Evolutionary conservation across 768 basidiomycete genomes (phyloP).

Genomic region (Phanerochaete carnosa): DNA sequence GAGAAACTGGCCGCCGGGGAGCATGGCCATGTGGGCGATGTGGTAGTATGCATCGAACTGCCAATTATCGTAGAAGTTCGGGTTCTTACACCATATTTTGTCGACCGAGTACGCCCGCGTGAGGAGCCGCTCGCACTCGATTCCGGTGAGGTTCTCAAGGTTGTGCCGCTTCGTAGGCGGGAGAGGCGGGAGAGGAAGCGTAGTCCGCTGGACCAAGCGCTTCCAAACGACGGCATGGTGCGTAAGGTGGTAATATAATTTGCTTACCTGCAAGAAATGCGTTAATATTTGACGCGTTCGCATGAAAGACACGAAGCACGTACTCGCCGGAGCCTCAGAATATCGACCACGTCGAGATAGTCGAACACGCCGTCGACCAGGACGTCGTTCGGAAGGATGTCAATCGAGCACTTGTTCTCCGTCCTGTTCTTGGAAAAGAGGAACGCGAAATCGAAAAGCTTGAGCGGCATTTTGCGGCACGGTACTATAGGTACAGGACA

Average conservation of each 20-base stretch:
- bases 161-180: slow-evolving; percentile 55
- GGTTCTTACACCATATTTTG: not conserved
- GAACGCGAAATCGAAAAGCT: not conserved
- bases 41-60: slow-evolving; percentile 10
- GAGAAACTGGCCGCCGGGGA: slow-evolving; percentile 13
- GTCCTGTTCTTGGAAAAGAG: not conserved
- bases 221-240: slow-evolving; percentile 72
- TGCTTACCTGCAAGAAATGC: slow-evolving; percentile 44
- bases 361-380: slow-evolving; percentile 34
- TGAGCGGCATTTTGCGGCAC: not conserved
- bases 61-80: slow-evolving; percentile 7
- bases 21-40: slow-evolving; percentile 10
- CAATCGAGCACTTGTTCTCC: slow-evolving; percentile 5
- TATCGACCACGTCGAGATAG: slow-evolving; percentile 36
- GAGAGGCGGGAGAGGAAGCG: slow-evolving; percentile 56
- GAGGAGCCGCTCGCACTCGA: slow-evolving; percentile 55
- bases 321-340: slow-evolving; percentile 35
- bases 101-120: slow-evolving; percentile 47
- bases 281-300: not conserved
- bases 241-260: slow-evolving; percentile 56
- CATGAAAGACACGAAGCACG: slow-evolving; percentile 7
- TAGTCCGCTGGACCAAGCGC: slow-evolving; percentile 48
- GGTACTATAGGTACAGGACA: not conserved
- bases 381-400: slow-evolving; percentile 34
- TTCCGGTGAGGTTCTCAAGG: slow-evolving; percentile 27